Base-by-base conservation (phyloP, 2,329 filamentous ascomycete species). In the Alternaria triticimaculans region DNA sequence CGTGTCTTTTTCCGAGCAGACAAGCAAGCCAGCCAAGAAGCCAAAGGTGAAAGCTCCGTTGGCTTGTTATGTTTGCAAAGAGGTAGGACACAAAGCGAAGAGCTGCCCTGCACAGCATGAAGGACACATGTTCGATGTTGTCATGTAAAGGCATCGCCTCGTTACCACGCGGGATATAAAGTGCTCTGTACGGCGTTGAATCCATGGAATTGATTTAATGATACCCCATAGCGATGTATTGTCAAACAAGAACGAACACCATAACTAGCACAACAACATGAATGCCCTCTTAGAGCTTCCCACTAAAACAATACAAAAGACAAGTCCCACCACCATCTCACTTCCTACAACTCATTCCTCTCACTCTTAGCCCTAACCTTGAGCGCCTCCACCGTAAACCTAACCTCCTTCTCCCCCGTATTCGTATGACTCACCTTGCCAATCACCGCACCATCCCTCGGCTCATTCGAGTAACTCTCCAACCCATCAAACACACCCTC, bases 401-500 rank as follows among this genome's bases (percentile, higher is more conserved):
- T 71, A 4, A 78, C 69, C 55, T 77, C 71, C 26, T 76, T 73
- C 37, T 74, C 69, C 15, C 69, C 70, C 3, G 48, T 59, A 14
- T 56, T 69, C 61, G 63, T 69, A 55, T 79, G 74, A 30, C 56
- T 49, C 10, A 80, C 60, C 49, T 72, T 75, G 0, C 74, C 76
- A 30, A 79, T 60, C 26, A 78, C 73, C 23, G 59, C 72, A 2
- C 76, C 77, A 55, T 79, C 75, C 55, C 63, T 71, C 0, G 68
- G 68, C 60, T 75, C 74, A 26, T 75, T 70, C 2, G 65, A 64
- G 26, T 80, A 80, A 14, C 62, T 67, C 41, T 79, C 77, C 12
- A 79, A 49, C 23, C 76, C 73, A 8, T 76, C 74, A 56, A 77
- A 79, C 3, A 74, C 71, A 12, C 69, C 82, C 62, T 82, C 78